Base-by-base conservation (phyloP, 2,329 filamentous ascomycete species). In the Talaromyces funiculosus region DNA sequence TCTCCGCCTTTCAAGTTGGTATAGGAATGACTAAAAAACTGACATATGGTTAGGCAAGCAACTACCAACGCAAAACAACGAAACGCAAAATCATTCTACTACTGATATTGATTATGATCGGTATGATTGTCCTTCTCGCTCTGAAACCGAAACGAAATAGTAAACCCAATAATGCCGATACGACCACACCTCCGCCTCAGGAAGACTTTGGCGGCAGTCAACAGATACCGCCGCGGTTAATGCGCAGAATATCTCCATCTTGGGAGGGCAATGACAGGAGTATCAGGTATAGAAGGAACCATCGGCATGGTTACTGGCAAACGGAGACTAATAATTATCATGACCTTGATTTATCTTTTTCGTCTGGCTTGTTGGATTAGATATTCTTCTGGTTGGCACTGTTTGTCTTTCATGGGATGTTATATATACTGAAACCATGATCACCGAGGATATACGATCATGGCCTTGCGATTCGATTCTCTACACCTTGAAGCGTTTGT, bases 21-120 rank as follows among this genome's bases (percentile, higher is more conserved):
- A 61, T 7, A 18, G n/a, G 22, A 7, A 26, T 29, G 14, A 16
- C 16, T 16, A 7, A 5, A 16, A 38, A n/a, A 18, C 5, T 38
- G 37, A 38, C 37, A 26, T 22, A 24, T 12, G 20, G 10, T 49
- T n/a, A 79, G 78, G 86, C 94, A 14, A 92, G 89, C 4, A 89
- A 89, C 18, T 97, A 97, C 71, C 94, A 99, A 79, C 87, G 86
- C 73, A 88, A 86, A 71, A 89, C 88, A 56, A 92, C 90, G 22
- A 99, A 97, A 78, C 83, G 94, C 66, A 97, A 96, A 78, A 87
- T 96, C 53, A 94, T 99, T 60, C 81, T 99, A 42, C 79, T 99
- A n/a, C 80, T 99, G 20, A 76, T 96, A 6, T 78, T 99, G 26
- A 76, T 97, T 22, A 88, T 99, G 57, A 86, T 87, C 20, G 94